These are phyloP conservation scores for Amanita polypyramis DNA, from an alignment of 768 basidiomycete species.

Conservation along the genomic window DNA sequence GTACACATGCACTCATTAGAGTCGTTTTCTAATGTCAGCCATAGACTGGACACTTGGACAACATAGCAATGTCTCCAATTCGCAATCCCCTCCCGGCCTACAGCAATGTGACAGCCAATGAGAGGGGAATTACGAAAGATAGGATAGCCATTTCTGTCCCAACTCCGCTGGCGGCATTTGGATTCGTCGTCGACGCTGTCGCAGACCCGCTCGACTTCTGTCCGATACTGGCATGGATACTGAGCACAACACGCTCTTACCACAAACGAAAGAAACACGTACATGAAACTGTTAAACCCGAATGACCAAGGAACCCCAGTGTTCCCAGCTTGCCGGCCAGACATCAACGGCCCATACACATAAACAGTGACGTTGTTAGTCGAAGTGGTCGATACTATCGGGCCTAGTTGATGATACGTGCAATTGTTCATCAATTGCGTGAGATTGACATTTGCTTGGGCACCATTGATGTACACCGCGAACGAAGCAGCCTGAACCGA, in stretches of 20 bases:
- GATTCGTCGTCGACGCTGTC: neutral
- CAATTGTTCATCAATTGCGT: neutral
- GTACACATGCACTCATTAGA: too few relatives aligned
- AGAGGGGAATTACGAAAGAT: neutral
- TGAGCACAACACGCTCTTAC: neutral
- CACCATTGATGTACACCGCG: neutral
- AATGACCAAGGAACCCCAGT: neutral
- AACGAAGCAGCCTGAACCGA: neutral
- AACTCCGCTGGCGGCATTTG: neutral
- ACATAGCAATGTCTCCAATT: too few relatives aligned
- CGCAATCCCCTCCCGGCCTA: neutral
- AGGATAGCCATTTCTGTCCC: neutral
- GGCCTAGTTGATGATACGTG: neutral
- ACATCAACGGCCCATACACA: neutral
- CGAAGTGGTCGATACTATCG: neutral
- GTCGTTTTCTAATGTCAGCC: too few relatives aligned
- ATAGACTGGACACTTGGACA: too few relatives aligned
- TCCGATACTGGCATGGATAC: neutral
- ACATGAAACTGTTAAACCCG: slow-evolving; percentile 3
- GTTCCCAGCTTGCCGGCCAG: neutral
- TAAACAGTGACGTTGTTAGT: slow-evolving; percentile 1
- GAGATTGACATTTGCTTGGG: neutral
- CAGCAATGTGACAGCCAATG: neutral
- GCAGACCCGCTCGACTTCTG: neutral
- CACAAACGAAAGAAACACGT: neutral